Conservation (phyloP, 176 grass and related monocot genomes). For the Oryza officinalis region DNA sequence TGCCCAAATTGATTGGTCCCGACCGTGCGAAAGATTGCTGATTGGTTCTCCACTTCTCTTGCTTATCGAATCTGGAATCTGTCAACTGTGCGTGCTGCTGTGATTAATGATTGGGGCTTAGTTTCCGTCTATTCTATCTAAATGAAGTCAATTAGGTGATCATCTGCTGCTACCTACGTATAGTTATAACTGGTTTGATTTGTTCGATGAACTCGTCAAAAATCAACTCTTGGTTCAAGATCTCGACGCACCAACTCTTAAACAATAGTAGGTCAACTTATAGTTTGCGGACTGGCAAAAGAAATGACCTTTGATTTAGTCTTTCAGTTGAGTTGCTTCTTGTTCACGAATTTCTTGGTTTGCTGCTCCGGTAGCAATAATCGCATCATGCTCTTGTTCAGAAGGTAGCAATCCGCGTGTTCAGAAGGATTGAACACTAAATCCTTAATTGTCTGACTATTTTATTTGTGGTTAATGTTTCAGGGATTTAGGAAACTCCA, state of each 20-base stretch:
- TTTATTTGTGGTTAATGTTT: slow-evolving; percentile 1
- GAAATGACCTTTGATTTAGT: neutral
- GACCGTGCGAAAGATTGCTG: neutral
- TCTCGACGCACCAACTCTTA: neutral
- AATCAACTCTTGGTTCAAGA: neutral
- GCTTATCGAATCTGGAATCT: neutral
- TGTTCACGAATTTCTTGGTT: neutral
- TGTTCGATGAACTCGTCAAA: neutral
- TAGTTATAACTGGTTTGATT: neutral
- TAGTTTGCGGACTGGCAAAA: neutral
- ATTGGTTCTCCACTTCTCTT: neutral
- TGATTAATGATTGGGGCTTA: neutral
- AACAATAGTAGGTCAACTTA: neutral
- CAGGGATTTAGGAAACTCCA: slow-evolving; percentile 98
- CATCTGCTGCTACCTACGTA: neutral
- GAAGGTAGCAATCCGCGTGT: neutral
- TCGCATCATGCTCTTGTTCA: neutral
- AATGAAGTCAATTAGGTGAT: neutral
- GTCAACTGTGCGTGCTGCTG: neutral
- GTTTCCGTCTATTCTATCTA: neutral
- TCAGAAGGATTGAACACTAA: neutral
- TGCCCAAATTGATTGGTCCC: too few relatives aligned
- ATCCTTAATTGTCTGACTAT: neutral
- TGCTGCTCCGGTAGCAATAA: neutral
- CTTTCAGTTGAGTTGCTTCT: neutral